Evolutionary conservation across 1,139 yeast genomes (phyloP), one percentile per base, ranked within the genome.

Genomic region (Yamadazyma kanchanaburiensis): DNA sequence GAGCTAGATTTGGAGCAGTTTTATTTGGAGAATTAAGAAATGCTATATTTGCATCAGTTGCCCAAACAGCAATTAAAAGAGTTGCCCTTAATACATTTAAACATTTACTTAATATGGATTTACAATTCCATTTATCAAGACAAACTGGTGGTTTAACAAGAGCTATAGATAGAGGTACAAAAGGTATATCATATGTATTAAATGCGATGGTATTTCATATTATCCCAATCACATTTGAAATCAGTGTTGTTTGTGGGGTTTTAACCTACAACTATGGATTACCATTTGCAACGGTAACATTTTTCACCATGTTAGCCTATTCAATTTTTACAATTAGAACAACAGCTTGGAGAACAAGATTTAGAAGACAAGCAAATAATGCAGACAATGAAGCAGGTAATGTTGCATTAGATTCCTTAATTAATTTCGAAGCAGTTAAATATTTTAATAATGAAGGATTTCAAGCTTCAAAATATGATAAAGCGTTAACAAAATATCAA

Each of bases 151-250:
- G 96, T 0, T 61, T 91, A 26, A 91, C 96, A 0, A 68, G 98
- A 39, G 97, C 98, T 1, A 91, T 91, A 48, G 99, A 91, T 51
- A 70, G 98, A 45, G 99, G 99, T 53, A 91, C 97, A 1, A 91
- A 91, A 47, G 98, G 99, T 59, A 91, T 91, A 31, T 82, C 95
- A 15, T 89, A 84, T 49, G 96, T 91, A 5, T 64, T 91, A 31
- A 80, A 86, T 23, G 96, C 98, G 3, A 85, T 91, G 95, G 96
- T 94, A 10, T 91, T 91, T 63, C 98, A 94, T 53, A 89, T 91
- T 18, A 69, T 91, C 25, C 99, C 99, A 5, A 83, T 91, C 22
- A 71, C 94, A 2, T 83, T 91, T 53, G 99, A 91, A 56, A 91
- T 91, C 31, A 72, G 85, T 4, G 80, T 91, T 37, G 99, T 91